Conservation (phyloP, 257 asterid genomes). For the Buddleja alternifolia region DNA sequence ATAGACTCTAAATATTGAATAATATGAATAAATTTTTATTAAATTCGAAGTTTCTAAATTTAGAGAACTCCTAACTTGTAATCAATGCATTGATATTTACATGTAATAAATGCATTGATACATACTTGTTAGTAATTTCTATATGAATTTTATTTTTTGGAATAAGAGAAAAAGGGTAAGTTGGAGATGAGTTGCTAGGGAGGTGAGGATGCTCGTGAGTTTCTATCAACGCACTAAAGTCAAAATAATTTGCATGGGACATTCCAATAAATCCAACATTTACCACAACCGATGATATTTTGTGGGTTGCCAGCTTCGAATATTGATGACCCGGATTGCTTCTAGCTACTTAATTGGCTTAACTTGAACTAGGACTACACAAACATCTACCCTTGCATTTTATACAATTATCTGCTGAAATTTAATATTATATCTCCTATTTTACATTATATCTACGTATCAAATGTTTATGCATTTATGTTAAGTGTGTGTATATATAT, state of each 20-base stretch:
- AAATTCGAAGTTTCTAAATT: no score
- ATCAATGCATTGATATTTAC: no score
- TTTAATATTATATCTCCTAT: no score
- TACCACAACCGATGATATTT: slow-evolving; percentile 26
- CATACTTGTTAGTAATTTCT: background rate
- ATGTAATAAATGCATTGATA: background rate
- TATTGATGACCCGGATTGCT: background rate
- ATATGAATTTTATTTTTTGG: background rate
- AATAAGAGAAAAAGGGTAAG: slow-evolving; percentile 11
- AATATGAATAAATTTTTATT: no score
- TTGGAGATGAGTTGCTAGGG: slow-evolving; percentile 36
- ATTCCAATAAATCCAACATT: slow-evolving; percentile 28
- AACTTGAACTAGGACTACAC: background rate
- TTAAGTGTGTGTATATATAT: no score
- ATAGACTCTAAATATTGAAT: no score
- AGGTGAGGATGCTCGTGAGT: slow-evolving; percentile 79
- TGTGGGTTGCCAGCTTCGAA: slow-evolving; percentile 18
- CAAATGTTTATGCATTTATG: no score
- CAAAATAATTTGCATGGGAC: background rate
- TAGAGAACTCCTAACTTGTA: no score
- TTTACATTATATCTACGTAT: no score
- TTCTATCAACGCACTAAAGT: slow-evolving; percentile 49
- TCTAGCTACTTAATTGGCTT: background rate
- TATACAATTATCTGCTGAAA: no score
- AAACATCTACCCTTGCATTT: background rate